These are phyloP conservation scores for Ephemerocybe angulata DNA, from an alignment of 768 basidiomycete species.

Conservation along the genomic window DNA sequence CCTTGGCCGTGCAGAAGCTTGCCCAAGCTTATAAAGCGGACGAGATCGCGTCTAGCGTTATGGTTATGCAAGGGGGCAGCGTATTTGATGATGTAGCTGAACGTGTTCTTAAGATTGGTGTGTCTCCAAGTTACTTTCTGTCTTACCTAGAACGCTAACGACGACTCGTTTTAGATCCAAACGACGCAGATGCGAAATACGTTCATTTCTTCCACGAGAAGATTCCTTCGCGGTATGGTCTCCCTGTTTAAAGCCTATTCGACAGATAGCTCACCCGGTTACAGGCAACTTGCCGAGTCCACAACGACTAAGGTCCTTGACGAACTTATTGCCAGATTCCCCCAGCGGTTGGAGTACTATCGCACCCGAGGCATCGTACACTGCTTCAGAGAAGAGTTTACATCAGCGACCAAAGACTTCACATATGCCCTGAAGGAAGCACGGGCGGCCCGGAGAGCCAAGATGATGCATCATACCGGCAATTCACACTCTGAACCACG, in stretches of 20 bases:
- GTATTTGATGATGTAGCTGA: constrained; percentile 93
- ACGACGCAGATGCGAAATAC: constrained; percentile 76
- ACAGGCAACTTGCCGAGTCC: constrained; percentile 80
- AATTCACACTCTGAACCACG: constrained; percentile 30
- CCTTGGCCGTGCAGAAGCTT: constrained; percentile 81
- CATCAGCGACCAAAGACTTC: constrained; percentile 72
- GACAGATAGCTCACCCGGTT: constrained; percentile 14
- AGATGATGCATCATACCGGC: constrained; percentile 48
- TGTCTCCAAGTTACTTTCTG: constrained; percentile 10
- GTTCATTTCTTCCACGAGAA: constrained; percentile 95
- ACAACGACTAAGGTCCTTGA: constrained; percentile 77
- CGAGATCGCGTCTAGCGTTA: constrained; percentile 89
- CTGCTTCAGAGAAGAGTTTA: constrained; percentile 82
- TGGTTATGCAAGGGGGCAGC: constrained; percentile 93
- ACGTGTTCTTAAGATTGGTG: constrained; percentile 66
- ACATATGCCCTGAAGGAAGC: constrained; percentile 79
- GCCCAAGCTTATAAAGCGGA: constrained; percentile 83
- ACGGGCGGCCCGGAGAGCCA: constrained; percentile 64
- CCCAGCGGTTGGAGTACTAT: constrained; percentile 79
- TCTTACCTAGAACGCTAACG: neutral
- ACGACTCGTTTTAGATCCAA: constrained; percentile 50
- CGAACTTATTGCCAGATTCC: constrained; percentile 67
- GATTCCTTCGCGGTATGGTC: constrained; percentile 79
- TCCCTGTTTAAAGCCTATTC: neutral
- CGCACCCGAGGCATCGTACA: constrained; percentile 89